A percentile compares a stretch with the other conserved stretches of the same genome.
These are phyloP conservation scores for Nelumbo lutea DNA, from an alignment of 164 flowering plant species.

Conservation along the genomic window DNA sequence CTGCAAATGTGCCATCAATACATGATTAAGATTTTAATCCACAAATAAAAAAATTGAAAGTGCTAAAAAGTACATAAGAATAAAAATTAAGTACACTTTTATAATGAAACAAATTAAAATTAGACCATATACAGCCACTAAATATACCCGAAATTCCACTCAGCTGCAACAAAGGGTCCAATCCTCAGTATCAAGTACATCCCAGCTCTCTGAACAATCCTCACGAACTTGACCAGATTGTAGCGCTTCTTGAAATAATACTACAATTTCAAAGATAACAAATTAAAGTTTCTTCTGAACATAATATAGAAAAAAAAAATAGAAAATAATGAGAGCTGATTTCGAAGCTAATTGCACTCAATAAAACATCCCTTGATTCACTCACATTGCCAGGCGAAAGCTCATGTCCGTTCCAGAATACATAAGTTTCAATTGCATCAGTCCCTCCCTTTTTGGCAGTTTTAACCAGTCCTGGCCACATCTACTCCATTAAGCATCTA, in stretches of 20 bases:
- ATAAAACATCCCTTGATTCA: background rate
- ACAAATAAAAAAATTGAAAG: background rate
- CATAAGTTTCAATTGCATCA: constrained; percentile 83
- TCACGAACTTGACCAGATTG: constrained; percentile 82
- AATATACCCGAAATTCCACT: constrained; percentile 87
- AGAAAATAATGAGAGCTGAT: no score
- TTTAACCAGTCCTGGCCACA: constrained; percentile 91
- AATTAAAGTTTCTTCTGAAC: background rate
- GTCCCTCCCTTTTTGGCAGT: constrained; percentile 88
- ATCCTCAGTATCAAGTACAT: constrained; percentile 83
- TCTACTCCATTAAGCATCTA: constrained; percentile 34
- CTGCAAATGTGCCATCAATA: constrained; percentile 31
- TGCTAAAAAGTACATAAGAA: background rate
- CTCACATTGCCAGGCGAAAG: constrained; percentile 73
- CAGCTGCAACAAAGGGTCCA: constrained; percentile 96
- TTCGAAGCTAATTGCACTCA: background rate
- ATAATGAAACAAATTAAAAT: background rate
- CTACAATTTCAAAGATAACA: constrained; percentile 27
- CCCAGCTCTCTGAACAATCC: constrained; percentile 72
- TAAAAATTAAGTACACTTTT: no score
- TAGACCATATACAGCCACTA: background rate
- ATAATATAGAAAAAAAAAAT: no score
- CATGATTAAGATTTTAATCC: background rate
- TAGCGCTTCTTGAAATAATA: constrained; percentile 79
- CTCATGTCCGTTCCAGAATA: constrained; percentile 98